Percentiles rank a stretch among this genome's conserved stretches.
phyloP scores from a whole-genome alignment of 1,284 basidiomycete genomes.

The Schizophyllum amplum region DNA sequence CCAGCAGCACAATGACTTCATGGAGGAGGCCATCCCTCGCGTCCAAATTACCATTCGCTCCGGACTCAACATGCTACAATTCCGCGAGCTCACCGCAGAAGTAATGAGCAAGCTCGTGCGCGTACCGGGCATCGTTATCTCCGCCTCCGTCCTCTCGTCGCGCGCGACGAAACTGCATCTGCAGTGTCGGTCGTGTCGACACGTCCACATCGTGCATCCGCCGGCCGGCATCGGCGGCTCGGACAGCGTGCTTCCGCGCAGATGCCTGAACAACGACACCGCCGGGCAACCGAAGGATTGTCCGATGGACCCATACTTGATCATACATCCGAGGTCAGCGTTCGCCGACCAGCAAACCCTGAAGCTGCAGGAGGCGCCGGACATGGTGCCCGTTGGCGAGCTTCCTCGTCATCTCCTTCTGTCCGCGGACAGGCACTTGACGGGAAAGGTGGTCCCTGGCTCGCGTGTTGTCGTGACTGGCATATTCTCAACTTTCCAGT shows the following conservation, averaged over 20 bases:
- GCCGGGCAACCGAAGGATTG: conserved; percentile 87
- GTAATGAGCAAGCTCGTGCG: conserved; percentile 95
- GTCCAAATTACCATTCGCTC: conserved; percentile 88
- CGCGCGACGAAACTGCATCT: conserved; percentile 89
- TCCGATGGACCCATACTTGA: conserved; percentile 92
- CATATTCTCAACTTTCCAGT: conserved; percentile 94
- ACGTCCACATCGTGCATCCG: conserved; percentile 77
- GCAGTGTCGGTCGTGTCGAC: conserved; percentile 88
- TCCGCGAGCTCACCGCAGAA: conserved; percentile 88
- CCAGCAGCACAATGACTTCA: conserved; percentile 45
- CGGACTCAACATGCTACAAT: conserved; percentile 87
- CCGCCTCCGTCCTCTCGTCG: conserved; percentile 89
- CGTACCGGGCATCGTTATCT: conserved; percentile 97
- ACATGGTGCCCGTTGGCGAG: conserved; percentile 99
- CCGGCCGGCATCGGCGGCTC: conserved; percentile 81
- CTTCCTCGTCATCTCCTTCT: conserved; percentile 94
- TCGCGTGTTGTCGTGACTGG: conserved; percentile 93
- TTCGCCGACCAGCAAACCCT: conserved; percentile 97
- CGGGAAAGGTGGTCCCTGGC: conserved; percentile 90
- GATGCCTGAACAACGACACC: conserved; percentile 71
- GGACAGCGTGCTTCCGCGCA: conserved; percentile 74
- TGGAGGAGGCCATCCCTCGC: conserved; percentile 62
- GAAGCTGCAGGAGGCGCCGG: conserved; percentile 97
- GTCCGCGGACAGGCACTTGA: conserved; percentile 84
- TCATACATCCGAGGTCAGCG: conserved; percentile 89